Base-by-base conservation (phyloP, 805 yeast genomes). In the Tetrapisispora taiwanensis region DNA sequence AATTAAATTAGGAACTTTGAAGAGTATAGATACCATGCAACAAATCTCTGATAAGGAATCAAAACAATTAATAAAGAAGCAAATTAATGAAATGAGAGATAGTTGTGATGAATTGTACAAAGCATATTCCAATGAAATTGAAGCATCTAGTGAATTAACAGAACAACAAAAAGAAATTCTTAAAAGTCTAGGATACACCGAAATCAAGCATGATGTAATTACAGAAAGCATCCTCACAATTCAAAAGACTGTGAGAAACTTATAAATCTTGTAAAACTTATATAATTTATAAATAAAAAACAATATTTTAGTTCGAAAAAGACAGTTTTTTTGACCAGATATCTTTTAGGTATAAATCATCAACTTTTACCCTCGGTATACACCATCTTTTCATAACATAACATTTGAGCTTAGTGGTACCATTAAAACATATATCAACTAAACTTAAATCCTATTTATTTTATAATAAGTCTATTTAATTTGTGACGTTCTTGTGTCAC, bases 1-100 rank as follows among this genome's bases (percentile, higher is more conserved):
- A 28, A 48, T 46, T 6, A 47, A 41, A 28, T 36, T 61, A 13
- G 45, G 53, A 15, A 59, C 64, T 1, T 48, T 59, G 31, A 61
- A 60, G 42, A 59, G 63, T 1, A 41, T 61, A 24, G 62, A 55
- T 36, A 51, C 46, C 13, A 42, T 54, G 42, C 57, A 59, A 36
- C 52, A 58, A 39, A 50, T 60, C 14, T 52, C 54, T 33, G 57
- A 57, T 36, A 45, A 41, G 27, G 36, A 48, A 7, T 33, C 44
- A 10, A 57, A 53, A 33, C 27, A 39, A 12, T 15, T 33, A n/a
- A 51, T 60, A 2, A 59, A 56, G 39, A 9, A 30, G 10, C 42
- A 47, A 22, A 42, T 58, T 14, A 47, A 39, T 13, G 39, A 41
- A 7, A 34, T 56, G 27, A 53, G 65, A 37, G 56, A 49, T 4